Evolutionary conservation across 768 basidiomycete genomes (phyloP).

Genomic region (Trametes sanguinea): DNA sequence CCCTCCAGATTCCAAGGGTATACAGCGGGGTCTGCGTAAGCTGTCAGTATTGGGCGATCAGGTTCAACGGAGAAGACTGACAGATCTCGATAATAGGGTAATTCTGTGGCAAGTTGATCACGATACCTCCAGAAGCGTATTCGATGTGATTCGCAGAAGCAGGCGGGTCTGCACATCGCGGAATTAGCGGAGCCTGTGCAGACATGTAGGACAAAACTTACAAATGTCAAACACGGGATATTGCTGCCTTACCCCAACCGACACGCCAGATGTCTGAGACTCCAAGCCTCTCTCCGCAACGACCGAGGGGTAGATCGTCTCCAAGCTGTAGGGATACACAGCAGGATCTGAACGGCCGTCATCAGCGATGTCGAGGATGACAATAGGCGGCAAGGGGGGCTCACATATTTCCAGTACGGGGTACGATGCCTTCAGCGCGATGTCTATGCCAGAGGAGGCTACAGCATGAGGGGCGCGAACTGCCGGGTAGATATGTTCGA

Average conservation of each 20-base stretch:
- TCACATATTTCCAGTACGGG: slow-evolving; percentile 31
- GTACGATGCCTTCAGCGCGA: slow-evolving; percentile 24
- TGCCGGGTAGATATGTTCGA: neutral
- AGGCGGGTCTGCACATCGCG: slow-evolving; percentile 6
- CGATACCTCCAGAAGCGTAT: neutral
- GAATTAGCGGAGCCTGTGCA: neutral
- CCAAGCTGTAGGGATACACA: slow-evolving; percentile 28
- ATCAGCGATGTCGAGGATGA: neutral
- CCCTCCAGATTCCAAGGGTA: slow-evolving; percentile 20
- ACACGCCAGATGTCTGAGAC: neutral
- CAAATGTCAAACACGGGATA: slow-evolving; percentile 22
- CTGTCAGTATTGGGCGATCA: neutral
- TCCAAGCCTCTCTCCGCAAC: neutral
- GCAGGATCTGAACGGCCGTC: slow-evolving; percentile 21
- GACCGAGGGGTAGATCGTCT: slow-evolving; percentile 23
- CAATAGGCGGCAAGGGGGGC: neutral
- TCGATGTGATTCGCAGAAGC: too few species aligned
- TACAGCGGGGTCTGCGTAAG: slow-evolving; percentile 16
- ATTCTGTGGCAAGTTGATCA: neutral
- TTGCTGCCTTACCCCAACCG: slow-evolving; percentile 8
- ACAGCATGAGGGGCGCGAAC: neutral
- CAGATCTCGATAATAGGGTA: slow-evolving; percentile 28
- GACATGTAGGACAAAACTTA: neutral
- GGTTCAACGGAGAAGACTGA: neutral
- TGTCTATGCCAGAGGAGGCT: neutral